Evolutionary conservation across 495 filamentous ascomycete species (phyloP), one percentile per base, ranked within the genome.

Genomic region (Pseudoneurospora amorphoporcata): DNA sequence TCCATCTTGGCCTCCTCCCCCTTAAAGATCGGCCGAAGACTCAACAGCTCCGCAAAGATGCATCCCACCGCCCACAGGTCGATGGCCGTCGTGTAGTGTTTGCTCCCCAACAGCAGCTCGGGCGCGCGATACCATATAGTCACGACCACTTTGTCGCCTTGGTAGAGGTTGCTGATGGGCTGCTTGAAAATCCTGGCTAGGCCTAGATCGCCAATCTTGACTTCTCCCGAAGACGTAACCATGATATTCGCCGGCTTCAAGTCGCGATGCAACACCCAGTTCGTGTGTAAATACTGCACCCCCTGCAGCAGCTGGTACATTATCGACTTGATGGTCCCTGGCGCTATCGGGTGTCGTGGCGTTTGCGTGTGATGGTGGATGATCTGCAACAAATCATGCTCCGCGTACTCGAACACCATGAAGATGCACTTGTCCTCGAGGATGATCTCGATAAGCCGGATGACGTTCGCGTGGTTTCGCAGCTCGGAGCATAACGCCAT

Each of bases 1-100:
- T 98, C 96, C 93, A 97, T 97, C 81, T 99, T 99, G 6, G 95
- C 95, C 82, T 99, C 95, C 77, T 99, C 95, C 5, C 95, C 95
- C 77, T 99, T 99, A 85, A 99, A 99, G 68, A 99, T 98, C 3
- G 95, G 95, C 3, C 95, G 89, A 8, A 99, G 84, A 10, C 92
- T 92, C 0, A 99, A 84, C 3, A 99, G 85, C 80, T 99, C 95
- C 16, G 95, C 96, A 79, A 99, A 98, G 75, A 99, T 99, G 82
- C 95, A 99, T 1, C 95, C 95, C 3, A 99, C 91, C 16, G 95
- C 96, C 95, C 95, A 99, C 79, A 97, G 88, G 79, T 99, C 95
- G 71, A 99, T 92, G 19, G 95, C 96, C 0, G 95, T 94, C 1
- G 95, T 99, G 79, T 99, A 99, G 79, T 99, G 95, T 32, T 92